Evolutionary conservation across 139 green algal species (phyloP), one percentile per base, ranked within the genome.

Genomic region (Chlorella sp.): DNA sequence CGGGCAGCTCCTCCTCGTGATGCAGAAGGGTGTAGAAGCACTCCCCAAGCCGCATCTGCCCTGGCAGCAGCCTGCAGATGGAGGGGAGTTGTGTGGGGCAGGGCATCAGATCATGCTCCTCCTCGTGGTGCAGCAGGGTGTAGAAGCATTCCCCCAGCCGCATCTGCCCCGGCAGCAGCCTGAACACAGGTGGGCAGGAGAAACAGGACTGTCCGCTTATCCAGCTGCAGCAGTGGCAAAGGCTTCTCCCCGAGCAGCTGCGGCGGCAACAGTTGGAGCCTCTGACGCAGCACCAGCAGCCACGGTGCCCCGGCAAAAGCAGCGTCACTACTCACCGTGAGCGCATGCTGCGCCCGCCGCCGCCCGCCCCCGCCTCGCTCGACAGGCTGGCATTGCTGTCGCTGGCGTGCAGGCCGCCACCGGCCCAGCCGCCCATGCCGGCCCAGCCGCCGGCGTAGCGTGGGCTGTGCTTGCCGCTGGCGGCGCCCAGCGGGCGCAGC

Each of bases 11-110:
- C 9, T 84, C 48, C 6, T 54, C 67, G 20, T 87, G 41, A 44
- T 90, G 69, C 46, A 90, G 70, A 58, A 90, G 60, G 38, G 34
- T 82, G 67, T 44, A 70, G 6, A 90, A 65, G 69, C 87, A 91
- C 24, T 88, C 62, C 8, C 70, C 75, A 22, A 88, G 90, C 22
- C 77, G 51, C 32, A 73, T 46, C 69, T 90, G 86, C 26, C 51
- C 80, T 26, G 86, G 51, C 30, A 90, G 72, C 26, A 91, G 81
- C 16, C 79, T 82, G 69, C 84, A 64, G 11, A 6, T 7, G 9
- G 36, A 36, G 5, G 36, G 36, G 17, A 77, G 14, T 32, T 2
- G 1, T 11, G 7, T 36, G 30, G 7, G 46, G 9, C 64, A 26
- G 28, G 1, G 24, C 26, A 28, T 11, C 22, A n/a, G 4, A 28